phyloP scores from a whole-genome alignment of 257 asterid genomes.

The Verbena officinalis region DNA sequence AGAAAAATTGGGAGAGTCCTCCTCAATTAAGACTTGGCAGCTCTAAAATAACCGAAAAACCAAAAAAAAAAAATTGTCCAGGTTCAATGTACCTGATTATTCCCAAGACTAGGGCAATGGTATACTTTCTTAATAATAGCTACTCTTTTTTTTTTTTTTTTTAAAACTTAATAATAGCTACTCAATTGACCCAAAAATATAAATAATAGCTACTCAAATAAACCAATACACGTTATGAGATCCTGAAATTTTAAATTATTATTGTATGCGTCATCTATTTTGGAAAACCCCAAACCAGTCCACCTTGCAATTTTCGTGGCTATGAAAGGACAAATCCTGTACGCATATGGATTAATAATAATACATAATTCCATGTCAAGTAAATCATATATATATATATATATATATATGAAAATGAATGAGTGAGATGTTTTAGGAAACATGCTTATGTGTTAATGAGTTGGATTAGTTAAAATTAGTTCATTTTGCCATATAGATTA shows the following conservation, averaged over 20 bases:
- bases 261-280: neutral
- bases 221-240: neutral
- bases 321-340: neutral
- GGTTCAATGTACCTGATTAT: slow-evolving; percentile 61
- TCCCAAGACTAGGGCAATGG: neutral
- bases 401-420: no score
- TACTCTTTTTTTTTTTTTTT: neutral
- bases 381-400: no score
- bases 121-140: neutral
- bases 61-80: slow-evolving; percentile 35
- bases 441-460: no score
- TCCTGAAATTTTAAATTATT: neutral
- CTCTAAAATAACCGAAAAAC: no score
- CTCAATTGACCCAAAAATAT: no score
- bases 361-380: neutral
- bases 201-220: no score
- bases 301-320: neutral
- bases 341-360: no score
- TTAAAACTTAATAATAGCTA: neutral
- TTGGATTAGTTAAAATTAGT: no score
- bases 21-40: no score
- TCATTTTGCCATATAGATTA: no score
- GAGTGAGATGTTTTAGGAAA: no score
- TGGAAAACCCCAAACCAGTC: neutral
- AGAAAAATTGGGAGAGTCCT: no score